Base-by-base conservation (phyloP, 768 basidiomycete genomes). In the Gautieria morchelliformis region DNA sequence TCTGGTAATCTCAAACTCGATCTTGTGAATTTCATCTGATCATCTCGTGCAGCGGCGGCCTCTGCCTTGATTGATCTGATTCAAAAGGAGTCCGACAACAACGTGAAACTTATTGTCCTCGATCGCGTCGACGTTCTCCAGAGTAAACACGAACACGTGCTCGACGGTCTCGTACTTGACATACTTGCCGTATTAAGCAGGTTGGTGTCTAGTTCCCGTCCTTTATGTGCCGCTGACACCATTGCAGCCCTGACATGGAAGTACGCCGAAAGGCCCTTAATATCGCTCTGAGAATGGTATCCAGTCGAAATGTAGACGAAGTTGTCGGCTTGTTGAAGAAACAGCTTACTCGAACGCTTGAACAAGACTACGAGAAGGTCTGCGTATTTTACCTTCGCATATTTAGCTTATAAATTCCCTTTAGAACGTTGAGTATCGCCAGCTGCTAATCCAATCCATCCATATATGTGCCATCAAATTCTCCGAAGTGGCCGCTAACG, bases 301-400 rank as follows among this genome's bases (percentile, higher is more conserved):
- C 90, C 15, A 89, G 89, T 63, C 76, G 94, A 52, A 99, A 96
- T 61, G 93, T 97, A 14, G 96, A 98, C 66, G 96, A 98, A 52
- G 92, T 98, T 1, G 94, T 95, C 1, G 67, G 88, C 3, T 95
- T 96, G 81, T 77, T 99, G 65, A 98, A 98, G 79, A 99, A 98
- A 70, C 94, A 98, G 66, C 77, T 99, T n/a, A 83, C 89, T 64
- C 85, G 83, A 67, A 98, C 95, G 0, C 84, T 96, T 63, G 93
- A 95, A 63, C 79, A 84, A 42, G 90, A 93, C 57, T 89, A 85
- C 60, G 95, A 98, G 68, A 97, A 97, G 78, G 93, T 90, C 52
- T 33, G 63, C 32, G 3, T 20, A 39, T 48, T 41, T 19, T 5
- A 40, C n/a, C 11, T n/a, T 40, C 20, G 20, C 19, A 40, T 3